Percentiles rank a stretch among this genome's conserved stretches.
Conservation (phyloP, 1,139 yeast species). For the Hanseniaspora uvarum region DNA sequence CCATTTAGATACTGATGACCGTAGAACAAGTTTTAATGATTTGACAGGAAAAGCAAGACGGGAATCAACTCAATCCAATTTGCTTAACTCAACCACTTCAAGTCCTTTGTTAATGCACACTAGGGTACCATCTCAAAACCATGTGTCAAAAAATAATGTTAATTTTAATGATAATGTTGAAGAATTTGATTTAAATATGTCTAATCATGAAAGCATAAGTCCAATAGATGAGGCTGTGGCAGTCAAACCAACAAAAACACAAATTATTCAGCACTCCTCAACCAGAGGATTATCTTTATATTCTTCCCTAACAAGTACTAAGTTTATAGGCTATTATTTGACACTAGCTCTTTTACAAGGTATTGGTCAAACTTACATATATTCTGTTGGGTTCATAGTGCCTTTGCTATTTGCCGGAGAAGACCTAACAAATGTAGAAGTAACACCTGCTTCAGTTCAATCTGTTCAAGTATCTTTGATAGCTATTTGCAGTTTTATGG, state of each 20-base stretch:
- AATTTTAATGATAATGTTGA: constrained; percentile 1
- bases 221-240: not conserved
- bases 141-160: not conserved
- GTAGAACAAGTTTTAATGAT: not conserved
- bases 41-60: not conserved
- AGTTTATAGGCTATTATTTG: constrained; percentile 42
- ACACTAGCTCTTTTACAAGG: constrained; percentile 58
- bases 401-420: constrained; percentile 38
- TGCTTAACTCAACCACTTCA: not conserved
- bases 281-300: constrained; percentile 21
- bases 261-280: constrained; percentile 15
- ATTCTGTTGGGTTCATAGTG: constrained; percentile 61
- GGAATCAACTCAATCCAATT: not conserved
- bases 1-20: not conserved
- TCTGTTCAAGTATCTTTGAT: constrained; percentile 64
- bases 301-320: constrained; percentile 22
- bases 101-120: constrained; percentile 6
- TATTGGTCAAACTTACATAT: constrained; percentile 69
- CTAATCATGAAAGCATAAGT: constrained; percentile 5
- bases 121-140: not conserved
- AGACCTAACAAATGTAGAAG: not conserved
- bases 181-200: not conserved
- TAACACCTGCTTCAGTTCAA: constrained; percentile 36
- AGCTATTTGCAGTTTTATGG: constrained; percentile 56
- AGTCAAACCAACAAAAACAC: constrained; percentile 4